phyloP scores from a whole-genome alignment of 2,329 filamentous ascomycete genomes.

The Fusarium pseudocircinatum region DNA sequence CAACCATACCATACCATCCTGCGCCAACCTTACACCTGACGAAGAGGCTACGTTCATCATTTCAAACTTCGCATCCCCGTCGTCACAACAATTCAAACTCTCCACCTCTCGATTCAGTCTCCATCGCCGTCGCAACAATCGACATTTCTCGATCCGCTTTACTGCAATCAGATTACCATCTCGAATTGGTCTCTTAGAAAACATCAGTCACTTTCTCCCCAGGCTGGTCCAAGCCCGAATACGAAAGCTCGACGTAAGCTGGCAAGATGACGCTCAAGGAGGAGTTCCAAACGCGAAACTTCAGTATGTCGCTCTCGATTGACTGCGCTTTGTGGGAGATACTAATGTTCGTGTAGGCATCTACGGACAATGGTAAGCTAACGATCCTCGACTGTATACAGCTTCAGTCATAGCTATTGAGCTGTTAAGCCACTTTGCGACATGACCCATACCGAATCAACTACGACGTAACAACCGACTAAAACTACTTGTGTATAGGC shows the following conservation, averaged over 20 bases:
- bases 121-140: conserved; percentile 33
- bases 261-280: conserved; percentile 75
- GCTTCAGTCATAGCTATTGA: conserved; percentile 15
- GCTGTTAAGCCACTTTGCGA: conserved; percentile 12
- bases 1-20: conserved; percentile 11
- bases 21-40: conserved; percentile 22
- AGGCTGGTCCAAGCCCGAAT: conserved; percentile 24
- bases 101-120: conserved; percentile 11
- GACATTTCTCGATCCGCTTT: conserved; percentile 23
- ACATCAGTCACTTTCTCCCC: conserved; percentile 15
- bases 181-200: conserved; percentile 10
- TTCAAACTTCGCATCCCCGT: conserved; percentile 36
- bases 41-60: conserved; percentile 49
- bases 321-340: conserved; percentile 1
- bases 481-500: conserved; percentile 55
- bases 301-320: conserved; percentile 64
- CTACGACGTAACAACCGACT: conserved; percentile 14
- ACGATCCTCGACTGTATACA: conserved; percentile 7
- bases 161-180: background rate
- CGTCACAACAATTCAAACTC: conserved; percentile 29
- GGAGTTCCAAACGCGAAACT: conserved; percentile 77
- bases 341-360: conserved; percentile 65
- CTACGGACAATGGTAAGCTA: conserved; percentile 77
- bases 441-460: conserved; percentile 2
- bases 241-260: conserved; percentile 42